Base-by-base conservation (phyloP, 805 yeast species). In the Myxozyma udenii region DNA sequence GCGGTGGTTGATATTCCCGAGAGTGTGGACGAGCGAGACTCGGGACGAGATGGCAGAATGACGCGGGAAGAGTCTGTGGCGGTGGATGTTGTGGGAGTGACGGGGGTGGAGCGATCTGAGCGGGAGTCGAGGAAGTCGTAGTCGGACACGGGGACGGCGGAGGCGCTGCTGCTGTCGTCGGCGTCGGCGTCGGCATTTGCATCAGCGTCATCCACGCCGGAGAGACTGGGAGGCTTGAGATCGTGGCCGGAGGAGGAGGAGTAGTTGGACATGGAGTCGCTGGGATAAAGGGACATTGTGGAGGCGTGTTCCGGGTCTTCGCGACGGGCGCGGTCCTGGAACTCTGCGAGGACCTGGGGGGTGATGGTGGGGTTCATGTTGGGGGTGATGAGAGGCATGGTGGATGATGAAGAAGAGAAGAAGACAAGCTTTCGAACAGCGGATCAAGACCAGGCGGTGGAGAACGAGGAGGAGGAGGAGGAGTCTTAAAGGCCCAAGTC, bases 1-100 rank as follows among this genome's bases (percentile, higher is more conserved):
- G 88, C 88, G 3, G 84, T 81, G 36, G 83, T 81, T 0, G 87
- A 82, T n/a, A 83, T 64, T 30, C 85, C 83, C 1, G 87, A 81
- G 35, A 65, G 49, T 0, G 85, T 79, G 18, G 78, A 76, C 41
- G 77, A 76, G 44, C 87, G 73, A 0, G 87, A 81, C 19, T 78
- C 62, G 0, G 85, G 84, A 40, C 86, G 28, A 7, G 55, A 51
- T 11, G 50, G 55, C 11, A 21, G 35, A 14, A 18, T n/a, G n/a
- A n/a, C n/a, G n/a, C n/a, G n/a, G n/a, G n/a, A n/a, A n/a, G 33
- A 9, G 33, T 14, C 33, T 28, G 33, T 14, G 33, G 12, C 14
- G 9, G 33, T 28, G 33, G 33, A 9, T 9, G 33, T 9, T 9
- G 33, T 28, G 14, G 33, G 33, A 9, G 33, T 28, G 14, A 28